Evolutionary conservation across 441 rosid species (phyloP), one percentile per base, ranked within the genome.

Genomic region (Aquilaria agallochum): DNA sequence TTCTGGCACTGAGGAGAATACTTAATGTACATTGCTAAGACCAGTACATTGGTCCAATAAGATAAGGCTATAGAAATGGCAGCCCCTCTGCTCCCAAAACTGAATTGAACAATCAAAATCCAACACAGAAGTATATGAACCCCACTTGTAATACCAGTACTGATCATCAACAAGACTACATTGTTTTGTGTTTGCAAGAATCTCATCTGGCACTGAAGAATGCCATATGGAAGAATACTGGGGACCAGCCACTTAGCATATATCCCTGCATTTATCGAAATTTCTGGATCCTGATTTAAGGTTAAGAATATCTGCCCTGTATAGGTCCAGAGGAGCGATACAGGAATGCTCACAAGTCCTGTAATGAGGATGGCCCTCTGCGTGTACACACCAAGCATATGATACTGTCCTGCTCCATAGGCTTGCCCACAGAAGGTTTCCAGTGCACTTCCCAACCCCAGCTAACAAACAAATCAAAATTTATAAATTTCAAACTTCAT

Each of bases 361-460:
- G 77, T 63, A 67, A 77, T 76, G 31, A 75, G 65, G 71, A 79
- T 72, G 31, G 87, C 84, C 60, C 80, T 66, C 48, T 75, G 84
- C 64, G 67, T 67, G 65, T 79, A 60, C 44, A 79, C 64, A 3
- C 87, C 83, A 12, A 79, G 68, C 82, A 70, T 71, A 40, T 69
- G 76, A 60, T 73, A 75, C 60, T 79, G 82, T 34, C 63, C 67
- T 50, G 80, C 84, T 52, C 82, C 82, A 42, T 70, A 71, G 55
- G 87, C 71, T 50, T 77, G 87, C 3, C 87, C 80, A 48, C 83
- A 76, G 6, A 76, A 59, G 34, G 82, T 79, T 48, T 76, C 82
- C 12, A 79, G 47, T 50, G 80, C 87, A 62, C 74, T 63, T 64
- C 77, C 80, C 82, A 77, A 72, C 47, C 84, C 87, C 27, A 66